Base-by-base conservation (phyloP, 2,329 filamentous ascomycete genomes). In the Akanthomyces muscarius region DNA sequence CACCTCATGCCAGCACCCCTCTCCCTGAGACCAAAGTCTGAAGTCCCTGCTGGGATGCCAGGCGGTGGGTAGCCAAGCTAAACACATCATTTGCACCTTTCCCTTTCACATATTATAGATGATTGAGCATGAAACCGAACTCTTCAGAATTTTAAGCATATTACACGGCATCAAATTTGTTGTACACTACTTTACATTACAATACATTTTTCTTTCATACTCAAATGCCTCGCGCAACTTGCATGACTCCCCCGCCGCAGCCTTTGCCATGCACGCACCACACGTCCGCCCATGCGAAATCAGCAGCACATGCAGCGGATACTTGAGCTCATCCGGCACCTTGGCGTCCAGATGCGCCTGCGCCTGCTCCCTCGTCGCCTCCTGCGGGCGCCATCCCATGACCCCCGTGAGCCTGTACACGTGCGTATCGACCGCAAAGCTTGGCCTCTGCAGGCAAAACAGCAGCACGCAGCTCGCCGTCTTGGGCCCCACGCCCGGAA, bases 371-470 rank as follows among this genome's bases (percentile, higher is more conserved):
- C 80, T 71, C 8, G 65, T 73, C 21, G 74, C 78, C 21, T 64
- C 65, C 23, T 64, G 60, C 0, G 81, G 81, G 23, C 81, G 68
- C 81, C 81, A 84, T 3, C 80, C 80, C 30, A 84, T 68, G 30
- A 80, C 68, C 0, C 80, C 80, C 21, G 79, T 76, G 62, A 84
- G 75, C 18, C 81, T 75, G 67, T 81, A 76, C 0, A 83, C 81
- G 58, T 84, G 81, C 0, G 81, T 83, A 65, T 84, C 81, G 41
- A 84, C 81, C 4, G 81, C 80, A 67, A 84, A 83, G 64, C 75
- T 79, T 48, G 77, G 74, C 45, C 80, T 69, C 28, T 71, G 70
- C 55, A 83, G 71, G 64, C 81, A 83, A 67, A 84, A 84, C 42
- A 84, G 73, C 36, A 82, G 66, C 10, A 84, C 80, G 66, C 81